These are phyloP conservation scores for Hemileccinum rubropunctum DNA, from an alignment of 768 basidiomycete species.

Conservation along the genomic window DNA sequence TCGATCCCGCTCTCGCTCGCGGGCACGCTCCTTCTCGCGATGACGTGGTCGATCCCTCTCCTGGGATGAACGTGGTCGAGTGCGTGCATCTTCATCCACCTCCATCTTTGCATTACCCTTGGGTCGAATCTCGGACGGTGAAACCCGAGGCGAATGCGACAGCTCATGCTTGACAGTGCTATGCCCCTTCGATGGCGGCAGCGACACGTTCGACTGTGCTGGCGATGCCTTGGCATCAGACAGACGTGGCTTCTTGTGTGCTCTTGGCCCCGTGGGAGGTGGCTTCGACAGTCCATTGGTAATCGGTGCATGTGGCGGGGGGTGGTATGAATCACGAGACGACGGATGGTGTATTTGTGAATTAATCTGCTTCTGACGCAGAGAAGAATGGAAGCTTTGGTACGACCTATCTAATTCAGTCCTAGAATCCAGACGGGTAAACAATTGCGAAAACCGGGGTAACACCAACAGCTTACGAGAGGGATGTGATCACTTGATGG, in stretches of 20 bases:
- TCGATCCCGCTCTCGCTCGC: constrained; percentile 35
- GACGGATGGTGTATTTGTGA: constrained; percentile 33
- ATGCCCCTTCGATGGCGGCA: constrained; percentile 27
- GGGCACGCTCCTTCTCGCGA: constrained; percentile 36
- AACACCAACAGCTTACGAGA: constrained; percentile 57
- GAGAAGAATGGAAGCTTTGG: constrained; percentile 50
- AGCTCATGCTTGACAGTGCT: constrained; percentile 21
- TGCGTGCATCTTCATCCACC: constrained; percentile 50
- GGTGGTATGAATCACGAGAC: constrained; percentile 46
- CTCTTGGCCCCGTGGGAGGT: constrained; percentile 77
- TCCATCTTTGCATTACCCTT: constrained; percentile 47
- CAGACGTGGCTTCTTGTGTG: constrained; percentile 75
- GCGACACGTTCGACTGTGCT: constrained; percentile 29
- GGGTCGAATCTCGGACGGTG: constrained; percentile 26
- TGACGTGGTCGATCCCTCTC: constrained; percentile 39
- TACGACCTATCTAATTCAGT: constrained; percentile 77
- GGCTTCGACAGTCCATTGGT: constrained; percentile 43
- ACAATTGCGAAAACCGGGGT: constrained; percentile 6
- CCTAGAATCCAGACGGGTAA: constrained; percentile 37
- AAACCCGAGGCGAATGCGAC: constrained; percentile 30
- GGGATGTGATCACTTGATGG: constrained; percentile 62
- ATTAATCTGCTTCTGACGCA: constrained; percentile 39
- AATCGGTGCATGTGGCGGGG: constrained; percentile 27
- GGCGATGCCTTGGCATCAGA: constrained; percentile 48
- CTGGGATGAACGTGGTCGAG: constrained; percentile 42